These are phyloP conservation scores for Trifolium pratense DNA, from an alignment of 306 rosid genomes.

Conservation along the genomic window DNA sequence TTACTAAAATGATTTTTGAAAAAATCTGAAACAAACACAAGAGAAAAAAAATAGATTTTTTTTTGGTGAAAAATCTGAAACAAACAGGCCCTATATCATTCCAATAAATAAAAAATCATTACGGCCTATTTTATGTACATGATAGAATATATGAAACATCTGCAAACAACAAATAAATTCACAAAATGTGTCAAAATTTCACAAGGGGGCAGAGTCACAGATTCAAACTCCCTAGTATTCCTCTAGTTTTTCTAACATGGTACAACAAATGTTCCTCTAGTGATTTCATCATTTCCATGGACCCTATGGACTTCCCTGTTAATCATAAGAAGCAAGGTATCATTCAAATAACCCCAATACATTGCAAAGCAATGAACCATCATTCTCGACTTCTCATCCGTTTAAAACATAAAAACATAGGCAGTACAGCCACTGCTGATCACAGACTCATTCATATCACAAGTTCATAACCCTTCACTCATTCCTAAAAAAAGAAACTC, in stretches of 20 bases:
- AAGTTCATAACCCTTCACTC: conserved; percentile 6
- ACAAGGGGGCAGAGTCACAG: conserved; percentile 18
- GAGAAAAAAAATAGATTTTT: too few relatives aligned
- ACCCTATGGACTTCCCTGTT: conserved; percentile 39
- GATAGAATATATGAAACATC: conserved; percentile 14
- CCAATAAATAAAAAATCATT: background rate
- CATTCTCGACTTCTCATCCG: conserved; percentile 33
- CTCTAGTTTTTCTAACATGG: conserved; percentile 24
- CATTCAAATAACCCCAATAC: conserved; percentile 43
- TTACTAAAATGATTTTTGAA: too few relatives aligned
- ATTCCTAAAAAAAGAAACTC: conserved; percentile 25
- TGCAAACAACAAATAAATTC: conserved; percentile 16
- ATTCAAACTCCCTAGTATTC: conserved; percentile 28
- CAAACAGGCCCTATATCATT: too few relatives aligned
- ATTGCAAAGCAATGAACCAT: conserved; percentile 37
- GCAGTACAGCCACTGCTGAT: conserved; percentile 27
- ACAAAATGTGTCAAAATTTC: background rate
- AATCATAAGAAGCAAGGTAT: conserved; percentile 45
- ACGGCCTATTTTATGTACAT: conserved; percentile 8
- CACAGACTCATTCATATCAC: conserved; percentile 23
- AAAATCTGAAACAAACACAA: too few relatives aligned
- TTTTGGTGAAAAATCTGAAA: too few relatives aligned
- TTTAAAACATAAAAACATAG: conserved; percentile 35
- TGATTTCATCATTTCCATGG: background rate
- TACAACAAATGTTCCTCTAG: conserved; percentile 3